A percentile compares a stretch with the other conserved stretches of the same genome.
Conservation (phyloP, 1,284 basidiomycete species). For the Ceratobasidium sp. region DNA sequence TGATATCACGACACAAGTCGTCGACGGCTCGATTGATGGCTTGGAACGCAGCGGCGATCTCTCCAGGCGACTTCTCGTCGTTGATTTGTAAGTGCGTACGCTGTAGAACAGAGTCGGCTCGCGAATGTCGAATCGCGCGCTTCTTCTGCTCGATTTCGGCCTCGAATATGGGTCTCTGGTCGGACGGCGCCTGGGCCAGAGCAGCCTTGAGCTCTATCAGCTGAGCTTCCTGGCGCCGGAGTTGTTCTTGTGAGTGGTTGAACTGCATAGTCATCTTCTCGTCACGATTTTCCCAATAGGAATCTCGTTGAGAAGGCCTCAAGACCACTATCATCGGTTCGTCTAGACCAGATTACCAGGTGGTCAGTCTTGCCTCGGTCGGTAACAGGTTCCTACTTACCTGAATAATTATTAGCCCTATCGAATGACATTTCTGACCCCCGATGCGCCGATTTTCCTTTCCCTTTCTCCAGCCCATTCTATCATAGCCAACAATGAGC, state of each 20-base stretch:
- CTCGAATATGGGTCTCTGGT: background rate
- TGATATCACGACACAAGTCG: constrained; percentile 31
- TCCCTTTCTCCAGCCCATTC: too few relatives aligned
- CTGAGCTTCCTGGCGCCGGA: background rate
- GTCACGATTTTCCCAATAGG: constrained; percentile 33
- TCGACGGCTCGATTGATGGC: constrained; percentile 41
- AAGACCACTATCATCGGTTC: constrained; percentile 33
- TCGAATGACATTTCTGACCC: too few relatives aligned
- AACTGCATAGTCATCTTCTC: constrained; percentile 18
- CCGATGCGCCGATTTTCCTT: too few relatives aligned
- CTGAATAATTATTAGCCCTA: too few relatives aligned
- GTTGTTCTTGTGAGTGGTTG: background rate
- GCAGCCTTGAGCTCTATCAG: constrained; percentile 1
- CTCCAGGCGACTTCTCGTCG: constrained; percentile 32
- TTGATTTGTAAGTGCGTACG: constrained; percentile 33
- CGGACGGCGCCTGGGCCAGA: constrained; percentile 18
- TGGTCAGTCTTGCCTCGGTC: background rate
- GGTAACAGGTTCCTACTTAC: too few relatives aligned
- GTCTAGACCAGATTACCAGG: background rate
- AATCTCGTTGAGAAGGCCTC: constrained; percentile 18
- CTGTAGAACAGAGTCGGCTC: constrained; percentile 11
- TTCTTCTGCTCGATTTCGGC: constrained; percentile 25
- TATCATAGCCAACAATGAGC: too few relatives aligned
- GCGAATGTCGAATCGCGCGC: constrained; percentile 21
- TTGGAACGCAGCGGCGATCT: constrained; percentile 31